phyloP scores from a whole-genome alignment of 768 basidiomycete species.

The Boletus bicolor region DNA sequence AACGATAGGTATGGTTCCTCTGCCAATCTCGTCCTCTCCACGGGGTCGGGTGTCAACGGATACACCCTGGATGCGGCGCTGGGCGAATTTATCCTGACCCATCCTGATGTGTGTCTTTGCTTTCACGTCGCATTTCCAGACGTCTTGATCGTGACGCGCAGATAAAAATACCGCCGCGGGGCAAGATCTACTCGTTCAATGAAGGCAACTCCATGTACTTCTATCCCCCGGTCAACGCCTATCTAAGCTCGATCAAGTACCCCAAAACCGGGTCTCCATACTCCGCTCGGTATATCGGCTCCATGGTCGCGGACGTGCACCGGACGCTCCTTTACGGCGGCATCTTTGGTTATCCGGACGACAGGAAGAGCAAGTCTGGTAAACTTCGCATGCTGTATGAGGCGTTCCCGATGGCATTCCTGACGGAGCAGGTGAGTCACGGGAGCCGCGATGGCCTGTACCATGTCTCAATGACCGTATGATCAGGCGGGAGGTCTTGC shows the following conservation, averaged over 20 bases:
- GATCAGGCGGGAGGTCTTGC: slow-evolving; percentile 90
- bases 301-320: slow-evolving; percentile 99
- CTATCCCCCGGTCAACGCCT: slow-evolving; percentile 72
- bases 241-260: slow-evolving; percentile 90
- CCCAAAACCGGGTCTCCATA: slow-evolving; percentile 78
- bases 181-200: slow-evolving; percentile 99
- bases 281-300: slow-evolving; percentile 91
- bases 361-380: slow-evolving; percentile 96
- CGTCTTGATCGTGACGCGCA: slow-evolving; percentile 26
- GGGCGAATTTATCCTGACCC: slow-evolving; percentile 98
- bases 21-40: slow-evolving; percentile 92
- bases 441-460: not conserved
- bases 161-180: slow-evolving; percentile 91
- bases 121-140: not conserved
- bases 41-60: slow-evolving; percentile 94
- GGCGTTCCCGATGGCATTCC: slow-evolving; percentile 96
- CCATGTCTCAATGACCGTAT: not conserved
- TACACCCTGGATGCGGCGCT: slow-evolving; percentile 95
- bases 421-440: slow-evolving; percentile 81
- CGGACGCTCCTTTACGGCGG: slow-evolving; percentile 95
- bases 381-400: slow-evolving; percentile 95
- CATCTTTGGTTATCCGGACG: slow-evolving; percentile 97
- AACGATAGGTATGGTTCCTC: slow-evolving; percentile 81
- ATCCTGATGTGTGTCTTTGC: slow-evolving; percentile 70
- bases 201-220: slow-evolving; percentile 98